These are phyloP conservation scores for Pseudoperonospora humuli DNA, from an alignment of 352 stramenopile species.

Conservation along the genomic window DNA sequence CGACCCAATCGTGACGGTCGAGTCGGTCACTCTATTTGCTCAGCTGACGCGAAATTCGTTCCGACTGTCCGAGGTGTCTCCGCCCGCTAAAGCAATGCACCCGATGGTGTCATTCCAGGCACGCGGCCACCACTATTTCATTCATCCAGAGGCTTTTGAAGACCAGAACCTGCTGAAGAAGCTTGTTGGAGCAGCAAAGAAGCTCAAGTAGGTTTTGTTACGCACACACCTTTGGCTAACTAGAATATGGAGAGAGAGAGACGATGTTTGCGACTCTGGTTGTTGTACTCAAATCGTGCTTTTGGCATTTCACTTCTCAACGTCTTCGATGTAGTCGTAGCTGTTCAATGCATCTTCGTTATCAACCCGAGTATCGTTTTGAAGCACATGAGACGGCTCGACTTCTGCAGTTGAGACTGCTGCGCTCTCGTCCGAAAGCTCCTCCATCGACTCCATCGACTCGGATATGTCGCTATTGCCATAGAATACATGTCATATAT, in stretches of 20 bases:
- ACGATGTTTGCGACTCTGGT: not conserved
- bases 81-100: slow-evolving; percentile 59
- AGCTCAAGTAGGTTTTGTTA: slow-evolving; percentile 11
- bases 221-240: not conserved
- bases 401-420: slow-evolving; percentile 1
- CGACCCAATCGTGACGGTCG: slow-evolving; percentile 45
- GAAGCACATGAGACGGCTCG: slow-evolving; percentile 14
- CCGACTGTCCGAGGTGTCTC: slow-evolving; percentile 47
- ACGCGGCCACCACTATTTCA: slow-evolving; percentile 58
- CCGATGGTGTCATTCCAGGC: slow-evolving; percentile 81
- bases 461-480: no score
- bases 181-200: slow-evolving; percentile 18
- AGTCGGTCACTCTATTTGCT: slow-evolving; percentile 68
- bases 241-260: not conserved
- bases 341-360: slow-evolving; percentile 66
- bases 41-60: slow-evolving; percentile 46
- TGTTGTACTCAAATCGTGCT: no score
- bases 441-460: no score
- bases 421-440: slow-evolving; percentile 34
- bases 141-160: slow-evolving; percentile 68
- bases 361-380: slow-evolving; percentile 41
- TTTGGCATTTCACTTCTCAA: slow-evolving; percentile 34
- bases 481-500: no score
- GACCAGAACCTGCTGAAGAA: slow-evolving; percentile 54
- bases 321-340: slow-evolving; percentile 79